These are phyloP conservation scores for Alnus glutinosa DNA, from an alignment of 306 rosid species.

Conservation along the genomic window DNA sequence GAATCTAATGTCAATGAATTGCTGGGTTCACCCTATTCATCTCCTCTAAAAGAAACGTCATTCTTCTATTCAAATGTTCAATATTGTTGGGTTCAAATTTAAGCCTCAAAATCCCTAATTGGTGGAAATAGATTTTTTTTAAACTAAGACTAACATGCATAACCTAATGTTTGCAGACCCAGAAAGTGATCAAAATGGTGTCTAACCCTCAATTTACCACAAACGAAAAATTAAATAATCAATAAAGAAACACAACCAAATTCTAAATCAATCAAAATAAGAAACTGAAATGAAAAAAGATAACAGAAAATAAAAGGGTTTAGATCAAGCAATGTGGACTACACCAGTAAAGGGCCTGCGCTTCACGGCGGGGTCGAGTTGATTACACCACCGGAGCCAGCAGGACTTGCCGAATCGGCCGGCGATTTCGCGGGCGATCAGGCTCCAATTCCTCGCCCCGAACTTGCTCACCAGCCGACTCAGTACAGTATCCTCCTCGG, in stretches of 20 bases:
- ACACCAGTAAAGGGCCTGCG: conserved; percentile 90
- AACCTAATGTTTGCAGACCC: neutral
- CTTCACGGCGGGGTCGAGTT: conserved; percentile 89
- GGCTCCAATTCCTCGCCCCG: conserved; percentile 92
- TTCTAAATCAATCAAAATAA: neutral
- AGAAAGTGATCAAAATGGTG: neutral
- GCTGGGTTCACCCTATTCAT: neutral
- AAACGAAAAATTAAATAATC: neutral
- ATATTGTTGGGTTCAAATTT: neutral
- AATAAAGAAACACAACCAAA: neutral
- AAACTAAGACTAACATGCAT: neutral
- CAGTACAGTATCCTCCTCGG: conserved; percentile 80
- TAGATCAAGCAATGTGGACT: neutral
- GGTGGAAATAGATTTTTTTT: neutral
- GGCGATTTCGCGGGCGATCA: conserved; percentile 83
- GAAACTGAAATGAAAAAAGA: neutral
- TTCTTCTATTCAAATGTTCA: neutral
- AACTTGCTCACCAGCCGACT: conserved; percentile 82
- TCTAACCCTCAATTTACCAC: neutral
- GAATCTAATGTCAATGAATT: neutral
- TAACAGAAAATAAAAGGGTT: neutral
- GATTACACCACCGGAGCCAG: conserved; percentile 95
- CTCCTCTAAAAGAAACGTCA: neutral
- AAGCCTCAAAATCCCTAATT: neutral
- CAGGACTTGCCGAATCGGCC: conserved; percentile 97